Evolutionary conservation across 2,329 filamentous ascomycete species (phyloP), one percentile per base, ranked within the genome.

Genomic region (Aspergillus hortae): DNA sequence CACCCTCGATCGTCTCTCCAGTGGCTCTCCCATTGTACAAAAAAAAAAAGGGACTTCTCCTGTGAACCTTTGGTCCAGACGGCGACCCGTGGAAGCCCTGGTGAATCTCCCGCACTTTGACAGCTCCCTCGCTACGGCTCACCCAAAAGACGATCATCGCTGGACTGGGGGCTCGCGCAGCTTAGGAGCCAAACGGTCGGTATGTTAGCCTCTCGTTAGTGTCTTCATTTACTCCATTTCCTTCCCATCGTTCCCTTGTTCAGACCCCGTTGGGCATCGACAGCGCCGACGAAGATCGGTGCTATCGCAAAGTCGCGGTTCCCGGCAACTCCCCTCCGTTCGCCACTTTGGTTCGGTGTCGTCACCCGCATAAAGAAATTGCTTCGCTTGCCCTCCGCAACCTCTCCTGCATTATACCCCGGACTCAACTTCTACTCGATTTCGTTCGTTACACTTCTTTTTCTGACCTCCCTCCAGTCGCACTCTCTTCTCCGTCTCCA

Each of bases 21-120:
- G 46, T 48, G 42, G 42, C 25, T 45, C 15, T 38, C 35, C 19
- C 42, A 25, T 32, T 14, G 21, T 23, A 46, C 32, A 33, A 45
- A 23, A 23, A 23, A 23, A n/a, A 49, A 23, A 23, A 49, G 47
- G 53, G 53, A 54, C 51, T 47, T 49, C 54, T 46, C 51, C 12
- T 40, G 52, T 51, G 61, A 59, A 61, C 57, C 56, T 57, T 55
- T 56, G 58, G 58, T 56, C 52, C 55, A 58, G 53, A 41, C 33
- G 38, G 25, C 42, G 62, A 66, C 58, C 65, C 65, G 64, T 67
- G 65, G 65, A 61, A 65, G 52, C 35, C 54, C 52, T 57, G 63
- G 63, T 52, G 51, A 62, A 66, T 67, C 65, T 67, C 64, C 65
- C 65, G 65, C 63, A 60, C 49, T 64, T 64, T 64, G 63, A 66